Evolutionary conservation across 495 filamentous ascomycete species (phyloP).

Genomic region (Ramalina intermedia): DNA sequence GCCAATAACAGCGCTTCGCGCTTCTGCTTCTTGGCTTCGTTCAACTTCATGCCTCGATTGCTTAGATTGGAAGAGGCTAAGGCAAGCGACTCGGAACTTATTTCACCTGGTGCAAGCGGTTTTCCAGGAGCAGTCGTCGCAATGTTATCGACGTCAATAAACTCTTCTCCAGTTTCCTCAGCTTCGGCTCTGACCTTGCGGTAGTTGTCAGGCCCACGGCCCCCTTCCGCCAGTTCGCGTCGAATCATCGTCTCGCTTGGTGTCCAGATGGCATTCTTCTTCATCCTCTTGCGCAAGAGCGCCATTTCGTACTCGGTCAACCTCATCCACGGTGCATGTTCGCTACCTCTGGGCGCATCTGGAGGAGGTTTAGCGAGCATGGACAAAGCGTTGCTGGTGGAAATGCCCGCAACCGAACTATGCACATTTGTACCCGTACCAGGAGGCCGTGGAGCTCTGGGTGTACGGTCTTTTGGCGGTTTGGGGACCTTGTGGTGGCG

Average conservation of each 20-base stretch:
- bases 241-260: slow-evolving; percentile 95
- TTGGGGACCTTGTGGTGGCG: slow-evolving; percentile 16
- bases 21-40: slow-evolving; percentile 86
- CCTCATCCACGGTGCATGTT: slow-evolving; percentile 76
- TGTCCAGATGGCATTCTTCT: slow-evolving; percentile 94
- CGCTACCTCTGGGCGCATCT: slow-evolving; percentile 58
- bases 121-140: slow-evolving; percentile 30
- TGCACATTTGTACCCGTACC: slow-evolving; percentile 40
- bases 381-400: slow-evolving; percentile 69
- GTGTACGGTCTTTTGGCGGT: slow-evolving; percentile 27
- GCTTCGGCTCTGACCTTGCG: slow-evolving; percentile 52
- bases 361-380: slow-evolving; percentile 63
- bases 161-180: slow-evolving; percentile 49
- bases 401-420: slow-evolving; percentile 45
- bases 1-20: slow-evolving; percentile 56
- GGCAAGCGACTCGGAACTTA: slow-evolving; percentile 28
- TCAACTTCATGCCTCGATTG: slow-evolving; percentile 82
- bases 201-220: slow-evolving; percentile 65
- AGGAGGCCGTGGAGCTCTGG: slow-evolving; percentile 30
- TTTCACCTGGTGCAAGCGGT: slow-evolving; percentile 33
- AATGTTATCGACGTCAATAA: slow-evolving; percentile 41
- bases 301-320: slow-evolving; percentile 88
- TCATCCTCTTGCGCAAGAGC: slow-evolving; percentile 86
- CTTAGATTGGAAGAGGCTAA: slow-evolving; percentile 37
- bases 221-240: slow-evolving; percentile 62